Evolutionary conservation across 371 early-diverging fungal species (phyloP).

Genomic region (Dichotomocladium elegans): DNA sequence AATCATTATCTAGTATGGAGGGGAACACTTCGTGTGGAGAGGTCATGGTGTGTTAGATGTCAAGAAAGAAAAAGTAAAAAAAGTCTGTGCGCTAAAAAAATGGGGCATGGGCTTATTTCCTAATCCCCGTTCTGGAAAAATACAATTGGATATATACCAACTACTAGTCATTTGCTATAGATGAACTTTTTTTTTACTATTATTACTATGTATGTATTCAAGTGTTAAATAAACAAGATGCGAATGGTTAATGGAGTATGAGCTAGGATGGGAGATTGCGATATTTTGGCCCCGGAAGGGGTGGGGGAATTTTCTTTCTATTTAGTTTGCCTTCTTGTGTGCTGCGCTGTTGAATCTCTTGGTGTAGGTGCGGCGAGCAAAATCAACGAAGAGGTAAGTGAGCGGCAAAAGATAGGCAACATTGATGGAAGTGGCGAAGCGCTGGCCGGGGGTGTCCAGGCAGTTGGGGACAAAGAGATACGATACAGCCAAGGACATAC

Average conservation of each 20-base stretch:
- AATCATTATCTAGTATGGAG: constrained; percentile 71
- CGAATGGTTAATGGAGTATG: too few species aligned
- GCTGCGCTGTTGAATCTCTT: constrained; percentile 29
- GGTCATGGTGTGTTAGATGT: neutral
- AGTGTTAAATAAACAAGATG: too few species aligned
- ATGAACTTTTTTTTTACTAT: too few species aligned
- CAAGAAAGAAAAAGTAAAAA: neutral
- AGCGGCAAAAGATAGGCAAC: constrained; percentile 78
- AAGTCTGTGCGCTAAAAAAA: too few species aligned
- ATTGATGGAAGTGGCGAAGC: constrained; percentile 67
- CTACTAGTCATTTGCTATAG: too few species aligned
- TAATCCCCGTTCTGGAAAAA: too few species aligned
- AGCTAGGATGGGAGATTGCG: too few species aligned
- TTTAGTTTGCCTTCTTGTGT: constrained; percentile 52
- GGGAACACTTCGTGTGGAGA: constrained; percentile 22
- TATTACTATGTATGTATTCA: too few species aligned
- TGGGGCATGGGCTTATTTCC: too few species aligned
- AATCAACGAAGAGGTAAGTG: constrained; percentile 74
- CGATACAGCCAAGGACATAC: constrained; percentile 62
- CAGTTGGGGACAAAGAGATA: constrained; percentile 71
- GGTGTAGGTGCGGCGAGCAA: constrained; percentile 68
- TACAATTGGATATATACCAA: too few species aligned
- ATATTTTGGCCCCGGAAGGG: too few species aligned
- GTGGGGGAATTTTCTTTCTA: too few species aligned
- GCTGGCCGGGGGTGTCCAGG: constrained; percentile 55